These are phyloP conservation scores for Boehmeria nivea DNA, from an alignment of 306 rosid species.

Conservation along the genomic window DNA sequence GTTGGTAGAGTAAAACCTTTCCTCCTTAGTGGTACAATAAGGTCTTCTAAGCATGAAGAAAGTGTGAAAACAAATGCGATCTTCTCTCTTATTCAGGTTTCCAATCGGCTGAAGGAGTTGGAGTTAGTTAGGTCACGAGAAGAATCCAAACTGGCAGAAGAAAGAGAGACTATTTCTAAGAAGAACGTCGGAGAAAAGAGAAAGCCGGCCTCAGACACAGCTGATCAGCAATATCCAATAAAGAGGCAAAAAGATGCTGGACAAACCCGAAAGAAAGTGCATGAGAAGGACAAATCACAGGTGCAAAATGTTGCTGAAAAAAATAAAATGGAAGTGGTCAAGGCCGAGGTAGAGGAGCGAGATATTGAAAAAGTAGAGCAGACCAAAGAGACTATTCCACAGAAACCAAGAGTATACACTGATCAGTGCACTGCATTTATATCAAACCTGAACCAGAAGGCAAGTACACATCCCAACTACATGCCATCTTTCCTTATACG, in stretches of 20 bases:
- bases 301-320: constrained; percentile 28
- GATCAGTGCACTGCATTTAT: constrained; percentile 87
- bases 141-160: constrained; percentile 55
- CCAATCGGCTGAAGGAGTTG: constrained; percentile 73
- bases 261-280: constrained; percentile 36
- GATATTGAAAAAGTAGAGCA: constrained; percentile 36
- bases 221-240: constrained; percentile 44
- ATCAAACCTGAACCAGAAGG: constrained; percentile 63
- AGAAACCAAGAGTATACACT: constrained; percentile 45
- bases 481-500: neutral
- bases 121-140: constrained; percentile 55
- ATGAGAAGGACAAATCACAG: constrained; percentile 40
- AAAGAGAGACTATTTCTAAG: constrained; percentile 44
- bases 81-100: constrained; percentile 34
- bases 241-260: constrained; percentile 56
- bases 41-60: neutral
- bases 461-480: constrained; percentile 17
- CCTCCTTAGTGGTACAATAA: neutral
- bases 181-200: constrained; percentile 62
- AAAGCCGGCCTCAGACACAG: constrained; percentile 46
- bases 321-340: constrained; percentile 31
- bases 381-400: constrained; percentile 32
- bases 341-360: constrained; percentile 28
- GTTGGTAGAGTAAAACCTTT: too few species aligned
- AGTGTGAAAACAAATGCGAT: neutral